Evolutionary conservation across 768 basidiomycete species (phyloP).

Genomic region (Gloeopeniophorella convolvens): DNA sequence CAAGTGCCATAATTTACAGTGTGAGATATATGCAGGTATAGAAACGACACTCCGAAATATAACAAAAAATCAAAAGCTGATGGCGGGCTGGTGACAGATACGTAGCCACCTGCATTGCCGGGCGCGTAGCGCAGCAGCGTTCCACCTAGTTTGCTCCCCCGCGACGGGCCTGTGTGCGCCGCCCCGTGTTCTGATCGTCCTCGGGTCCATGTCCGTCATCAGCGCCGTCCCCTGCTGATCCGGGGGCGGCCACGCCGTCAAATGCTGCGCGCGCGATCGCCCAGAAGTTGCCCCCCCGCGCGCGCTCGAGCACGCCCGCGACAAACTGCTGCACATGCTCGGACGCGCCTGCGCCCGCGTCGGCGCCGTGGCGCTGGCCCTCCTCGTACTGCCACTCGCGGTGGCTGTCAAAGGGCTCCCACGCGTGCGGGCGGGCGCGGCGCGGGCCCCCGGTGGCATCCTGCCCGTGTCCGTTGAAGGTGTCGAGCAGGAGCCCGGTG

Average conservation of each 20-base stretch:
- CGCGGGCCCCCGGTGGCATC: background rate
- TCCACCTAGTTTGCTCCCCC: background rate
- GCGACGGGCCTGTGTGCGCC: background rate
- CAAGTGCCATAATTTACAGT: constrained; percentile 12
- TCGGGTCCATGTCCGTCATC: background rate
- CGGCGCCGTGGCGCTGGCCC: constrained; percentile 20
- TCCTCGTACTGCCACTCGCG: constrained; percentile 48
- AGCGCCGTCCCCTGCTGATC: background rate
- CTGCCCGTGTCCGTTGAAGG: background rate
- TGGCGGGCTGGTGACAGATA: background rate
- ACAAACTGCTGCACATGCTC: constrained; percentile 41
- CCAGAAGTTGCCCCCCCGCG: constrained; percentile 11
- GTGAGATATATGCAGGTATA: too few relatives aligned
- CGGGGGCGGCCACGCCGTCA: background rate
- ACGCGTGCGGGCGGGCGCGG: constrained; percentile 39
- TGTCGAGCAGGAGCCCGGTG: constrained; percentile 36
- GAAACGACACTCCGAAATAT: background rate
- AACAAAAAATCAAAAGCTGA: background rate
- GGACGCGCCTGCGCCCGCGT: constrained; percentile 26
- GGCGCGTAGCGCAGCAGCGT: too few relatives aligned
- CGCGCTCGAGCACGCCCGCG: constrained; percentile 33
- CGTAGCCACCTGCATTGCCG: too few relatives aligned
- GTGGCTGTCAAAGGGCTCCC: constrained; percentile 63
- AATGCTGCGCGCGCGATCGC: constrained; percentile 9
- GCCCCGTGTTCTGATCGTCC: background rate